Base-by-base conservation (phyloP, 2,329 filamentous ascomycete species). In the Cytospora chrysosperma region DNA sequence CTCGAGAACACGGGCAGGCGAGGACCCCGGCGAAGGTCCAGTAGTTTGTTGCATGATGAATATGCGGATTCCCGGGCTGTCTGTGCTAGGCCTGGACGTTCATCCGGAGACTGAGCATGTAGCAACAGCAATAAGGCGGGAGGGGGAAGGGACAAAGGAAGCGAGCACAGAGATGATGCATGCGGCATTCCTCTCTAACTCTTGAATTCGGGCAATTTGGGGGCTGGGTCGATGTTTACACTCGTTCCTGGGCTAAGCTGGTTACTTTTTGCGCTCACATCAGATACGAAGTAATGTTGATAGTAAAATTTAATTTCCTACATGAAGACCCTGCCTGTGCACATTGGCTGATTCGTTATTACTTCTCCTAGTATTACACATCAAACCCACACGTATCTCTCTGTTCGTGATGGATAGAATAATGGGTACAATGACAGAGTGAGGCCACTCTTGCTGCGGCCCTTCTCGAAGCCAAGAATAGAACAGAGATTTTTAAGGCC, bases 21-120 rank as follows among this genome's bases (percentile, higher is more conserved):
- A 30, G 47, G 19, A 47, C 55, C 6, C 52, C 40, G 40, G 17
- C 58, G 49, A 28, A 49, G 49, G 32, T 49, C 58, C 21, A 49
- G 34, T 15, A 49, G 51, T 7, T 40, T 52, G 17, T 57, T 28
- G 13, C 56, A 53, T 12, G 28, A 24, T 32, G 58, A 51, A 30
- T 34, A 34, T 30, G 58, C 24, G 9, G 21, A 43, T 13, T 4
- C 10, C 4, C 47, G 24, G 19, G 57, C 27, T 24, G n/a, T 53
- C n/a, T 19, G 24, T 40, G 30, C n/a, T 21, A 47, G 58, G 17
- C 47, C 58, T n/a, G 32, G 50, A n/a, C 58, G 58, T 12, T 60
- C 19, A 47, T 15, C 15, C 26, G n/a, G 3, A 21, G 13, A 17
- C 7, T 34, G 34, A 24, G 26, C 5, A 47, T 9, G n/a, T 8